Conservation (phyloP, 805 yeast genomes). For the Ogataea dorogensis region DNA sequence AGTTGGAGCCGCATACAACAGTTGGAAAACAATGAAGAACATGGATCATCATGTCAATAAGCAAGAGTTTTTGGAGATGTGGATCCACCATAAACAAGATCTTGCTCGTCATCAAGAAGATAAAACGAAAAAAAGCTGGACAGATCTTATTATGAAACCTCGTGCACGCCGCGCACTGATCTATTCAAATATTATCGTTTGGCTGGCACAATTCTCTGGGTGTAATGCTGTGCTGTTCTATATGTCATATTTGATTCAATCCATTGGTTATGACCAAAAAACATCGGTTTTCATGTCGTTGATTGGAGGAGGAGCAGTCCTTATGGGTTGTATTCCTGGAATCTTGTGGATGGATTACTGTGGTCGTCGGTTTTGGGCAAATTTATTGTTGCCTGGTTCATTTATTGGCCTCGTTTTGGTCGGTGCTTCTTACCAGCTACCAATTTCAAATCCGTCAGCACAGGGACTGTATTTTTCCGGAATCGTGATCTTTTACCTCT, state of each 20-base stretch:
- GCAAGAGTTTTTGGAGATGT: slow-evolving; percentile 56
- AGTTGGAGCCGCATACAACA: slow-evolving; percentile 51
- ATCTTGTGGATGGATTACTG: slow-evolving; percentile 55
- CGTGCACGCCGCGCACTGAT: slow-evolving; percentile 61
- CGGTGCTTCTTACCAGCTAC: slow-evolving; percentile 53
- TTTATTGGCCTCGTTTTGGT: slow-evolving; percentile 58
- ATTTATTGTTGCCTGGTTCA: slow-evolving; percentile 50
- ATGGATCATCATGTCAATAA: slow-evolving; percentile 40
- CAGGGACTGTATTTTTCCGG: slow-evolving; percentile 64
- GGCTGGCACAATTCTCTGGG: slow-evolving; percentile 66
- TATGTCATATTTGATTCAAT: slow-evolving; percentile 54
- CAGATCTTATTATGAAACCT: slow-evolving; percentile 52
- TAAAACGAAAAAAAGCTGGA: slow-evolving; percentile 38
- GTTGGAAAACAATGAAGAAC: slow-evolving; percentile 57
- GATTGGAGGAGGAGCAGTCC: slow-evolving; percentile 64
- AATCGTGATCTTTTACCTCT: slow-evolving; percentile 58
- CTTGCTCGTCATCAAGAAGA: slow-evolving; percentile 46
- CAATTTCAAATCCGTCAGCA: slow-evolving; percentile 43
- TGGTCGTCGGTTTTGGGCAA: slow-evolving; percentile 63
- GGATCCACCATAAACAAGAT: slow-evolving; percentile 20
- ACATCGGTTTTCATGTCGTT: slow-evolving; percentile 62
- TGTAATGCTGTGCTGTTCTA: slow-evolving; percentile 66
- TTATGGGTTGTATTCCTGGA: slow-evolving; percentile 67
- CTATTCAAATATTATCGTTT: slow-evolving; percentile 55
- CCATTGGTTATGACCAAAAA: slow-evolving; percentile 52